These are phyloP conservation scores for Mrakia frigida DNA, from an alignment of 768 basidiomycete genomes.

Conservation along the genomic window DNA sequence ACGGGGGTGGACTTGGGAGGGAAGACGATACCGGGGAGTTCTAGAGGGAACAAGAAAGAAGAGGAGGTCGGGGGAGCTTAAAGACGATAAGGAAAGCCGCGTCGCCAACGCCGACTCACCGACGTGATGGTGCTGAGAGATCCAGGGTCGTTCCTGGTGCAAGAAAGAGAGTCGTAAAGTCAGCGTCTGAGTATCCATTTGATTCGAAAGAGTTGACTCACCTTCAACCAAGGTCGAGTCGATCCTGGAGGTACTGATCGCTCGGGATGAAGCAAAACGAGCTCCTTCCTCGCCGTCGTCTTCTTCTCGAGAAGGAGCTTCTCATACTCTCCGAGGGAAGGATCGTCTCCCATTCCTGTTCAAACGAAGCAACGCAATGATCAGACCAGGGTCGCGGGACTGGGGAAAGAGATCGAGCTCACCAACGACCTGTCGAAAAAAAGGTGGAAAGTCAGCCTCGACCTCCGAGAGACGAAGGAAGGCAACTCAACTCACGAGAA, in stretches of 20 bases:
- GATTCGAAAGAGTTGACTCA: constrained; percentile 40
- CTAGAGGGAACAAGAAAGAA: constrained; percentile 20
- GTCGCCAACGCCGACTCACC: constrained; percentile 52
- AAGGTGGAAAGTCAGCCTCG: background rate
- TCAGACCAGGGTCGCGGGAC: too few relatives aligned
- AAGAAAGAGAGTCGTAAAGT: constrained; percentile 16
- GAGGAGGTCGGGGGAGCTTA: constrained; percentile 19
- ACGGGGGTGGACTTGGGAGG: constrained; percentile 52
- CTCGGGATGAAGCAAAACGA: constrained; percentile 88
- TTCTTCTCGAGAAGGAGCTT: constrained; percentile 88
- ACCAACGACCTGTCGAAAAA: background rate
- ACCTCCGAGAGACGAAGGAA: background rate
- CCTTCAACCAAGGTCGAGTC: constrained; percentile 93
- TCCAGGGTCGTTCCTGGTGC: constrained; percentile 81
- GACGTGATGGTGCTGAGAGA: constrained; percentile 92
- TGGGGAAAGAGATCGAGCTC: background rate
- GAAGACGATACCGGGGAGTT: constrained; percentile 61
- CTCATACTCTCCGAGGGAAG: constrained; percentile 69
- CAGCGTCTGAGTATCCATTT: too few relatives aligned
- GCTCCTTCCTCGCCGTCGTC: constrained; percentile 96
- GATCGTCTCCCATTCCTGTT: constrained; percentile 86
- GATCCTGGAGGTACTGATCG: constrained; percentile 82
- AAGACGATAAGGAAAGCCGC: constrained; percentile 54
- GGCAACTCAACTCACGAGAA: constrained; percentile 41
- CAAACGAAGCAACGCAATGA: constrained; percentile 53